These are phyloP conservation scores for Harrya chromipes DNA, from an alignment of 768 basidiomycete species.

Conservation along the genomic window DNA sequence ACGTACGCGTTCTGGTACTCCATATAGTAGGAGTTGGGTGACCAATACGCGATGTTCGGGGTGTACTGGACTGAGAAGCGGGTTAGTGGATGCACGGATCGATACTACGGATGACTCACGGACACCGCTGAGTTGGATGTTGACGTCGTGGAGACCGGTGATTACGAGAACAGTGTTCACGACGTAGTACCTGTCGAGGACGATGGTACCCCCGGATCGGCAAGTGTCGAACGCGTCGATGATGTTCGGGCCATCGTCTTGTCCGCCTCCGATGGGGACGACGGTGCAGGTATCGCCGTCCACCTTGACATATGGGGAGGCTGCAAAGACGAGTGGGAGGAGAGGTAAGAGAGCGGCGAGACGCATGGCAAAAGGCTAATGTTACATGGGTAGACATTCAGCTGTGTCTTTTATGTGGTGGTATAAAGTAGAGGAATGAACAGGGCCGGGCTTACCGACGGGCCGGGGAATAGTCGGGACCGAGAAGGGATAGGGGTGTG, in stretches of 20 bases:
- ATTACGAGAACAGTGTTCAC: constrained; percentile 41
- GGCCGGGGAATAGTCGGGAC: background rate
- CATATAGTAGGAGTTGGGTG: constrained; percentile 36
- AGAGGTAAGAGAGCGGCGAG: background rate
- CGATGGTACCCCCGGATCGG: constrained; percentile 26
- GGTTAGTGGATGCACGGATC: background rate
- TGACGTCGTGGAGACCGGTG: constrained; percentile 34
- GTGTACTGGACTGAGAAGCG: constrained; percentile 32
- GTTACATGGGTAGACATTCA: too few species aligned
- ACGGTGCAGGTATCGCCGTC: constrained; percentile 23
- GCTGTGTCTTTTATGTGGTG: too few species aligned
- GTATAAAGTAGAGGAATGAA: too few species aligned
- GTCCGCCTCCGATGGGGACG: constrained; percentile 30
- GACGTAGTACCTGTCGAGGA: constrained; percentile 33
- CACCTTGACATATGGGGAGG: constrained; percentile 3
- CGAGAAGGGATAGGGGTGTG: background rate
- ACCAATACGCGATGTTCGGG: constrained; percentile 43
- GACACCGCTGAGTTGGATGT: constrained; percentile 38
- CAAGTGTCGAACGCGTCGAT: constrained; percentile 32
- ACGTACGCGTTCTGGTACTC: constrained; percentile 43
- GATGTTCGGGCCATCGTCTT: constrained; percentile 38
- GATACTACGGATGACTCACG: constrained; percentile 20
- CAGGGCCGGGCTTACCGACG: too few species aligned
- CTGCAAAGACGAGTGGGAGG: background rate
- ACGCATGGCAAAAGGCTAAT: too few species aligned